Evolutionary conservation across 2,329 filamentous ascomycete genomes (phyloP), one percentile per base, ranked within the genome.

Genomic region (Atkinsonella hypoxylon): DNA sequence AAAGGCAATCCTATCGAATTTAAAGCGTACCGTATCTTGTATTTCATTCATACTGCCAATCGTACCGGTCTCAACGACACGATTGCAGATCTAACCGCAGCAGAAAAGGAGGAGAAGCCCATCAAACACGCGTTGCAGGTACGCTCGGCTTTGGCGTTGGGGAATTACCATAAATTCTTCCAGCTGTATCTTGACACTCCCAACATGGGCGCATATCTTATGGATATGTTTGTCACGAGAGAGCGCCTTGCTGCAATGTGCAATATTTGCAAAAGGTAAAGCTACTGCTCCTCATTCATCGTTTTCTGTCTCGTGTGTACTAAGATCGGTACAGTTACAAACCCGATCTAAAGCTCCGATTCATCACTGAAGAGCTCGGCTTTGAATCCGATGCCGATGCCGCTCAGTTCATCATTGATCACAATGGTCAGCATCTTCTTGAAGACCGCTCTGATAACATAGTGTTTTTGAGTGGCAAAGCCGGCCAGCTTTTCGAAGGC

Each of bases 31-130:
- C 91, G 93, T 80, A 96, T 98, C 72, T 78, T 98, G 67, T 98
- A 98, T 80, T 95, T 95, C 75, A 93, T 98, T 71, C 90, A 97
- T 70, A 97, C 93, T 63, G 90, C 89, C 78, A 98, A 97, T 74
- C 89, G 89, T 72, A 90, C 88, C 71, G 90, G 91, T 71, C 85
- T 98, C 79, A 97, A 96, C 78, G 89, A 97, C 78, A 84, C 91
- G 65, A 80, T 98, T 76, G 89, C 90, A 78, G 91, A 96, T 87
- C 87, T 98, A 93, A 97, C 91, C 70, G 73, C 84, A 78, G 82
- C 88, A 90, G 93, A 97, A 74, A 96, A 96, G 75, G 76, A 82
- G 68, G 84, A 93, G 67, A 73, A 68, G 55, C 78, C 88, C 53
- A 86, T 98, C 66, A 89, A 89, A 71, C 91, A 98, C 73, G 93